These are phyloP conservation scores for Geosmithia putterillii DNA, from an alignment of 2,329 filamentous ascomycete species.

Conservation along the genomic window DNA sequence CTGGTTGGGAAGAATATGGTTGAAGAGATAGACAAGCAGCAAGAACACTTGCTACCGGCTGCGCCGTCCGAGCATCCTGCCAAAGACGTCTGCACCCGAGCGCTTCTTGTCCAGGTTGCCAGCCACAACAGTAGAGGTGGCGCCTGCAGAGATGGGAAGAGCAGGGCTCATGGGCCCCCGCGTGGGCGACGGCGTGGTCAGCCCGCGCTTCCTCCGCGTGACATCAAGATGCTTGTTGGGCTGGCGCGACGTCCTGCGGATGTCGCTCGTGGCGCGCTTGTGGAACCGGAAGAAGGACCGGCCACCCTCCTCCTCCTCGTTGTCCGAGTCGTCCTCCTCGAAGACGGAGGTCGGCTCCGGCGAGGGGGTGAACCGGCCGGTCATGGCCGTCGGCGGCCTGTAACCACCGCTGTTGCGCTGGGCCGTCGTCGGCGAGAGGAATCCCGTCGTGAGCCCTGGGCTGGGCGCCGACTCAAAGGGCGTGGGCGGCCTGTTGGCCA, in stretches of 20 bases:
- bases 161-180: background rate
- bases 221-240: background rate
- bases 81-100: conserved; percentile 20
- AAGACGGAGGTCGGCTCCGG: conserved; percentile 30
- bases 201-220: conserved; percentile 8
- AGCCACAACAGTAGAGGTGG: conserved; percentile 8
- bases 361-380: conserved; percentile 2
- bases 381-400: background rate
- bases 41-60: conserved; percentile 4
- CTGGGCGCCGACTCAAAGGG: background rate
- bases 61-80: conserved; percentile 22
- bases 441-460: background rate
- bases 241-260: background rate
- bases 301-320: conserved; percentile 15
- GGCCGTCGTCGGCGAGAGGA: background rate
- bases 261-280: conserved; percentile 20
- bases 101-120: conserved; percentile 11
- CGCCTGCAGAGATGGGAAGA: conserved; percentile 9
- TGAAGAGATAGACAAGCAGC: too few relatives aligned
- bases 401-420: background rate
- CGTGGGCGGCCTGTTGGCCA: conserved; percentile 1
- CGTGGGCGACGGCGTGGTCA: conserved; percentile 1
- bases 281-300: conserved; percentile 29
- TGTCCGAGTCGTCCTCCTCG: conserved; percentile 32
- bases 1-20: too few relatives aligned